Evolutionary conservation across 805 yeast genomes (phyloP), one percentile per base, ranked within the genome.

Genomic region (Wickerhamomyces pijperi): DNA sequence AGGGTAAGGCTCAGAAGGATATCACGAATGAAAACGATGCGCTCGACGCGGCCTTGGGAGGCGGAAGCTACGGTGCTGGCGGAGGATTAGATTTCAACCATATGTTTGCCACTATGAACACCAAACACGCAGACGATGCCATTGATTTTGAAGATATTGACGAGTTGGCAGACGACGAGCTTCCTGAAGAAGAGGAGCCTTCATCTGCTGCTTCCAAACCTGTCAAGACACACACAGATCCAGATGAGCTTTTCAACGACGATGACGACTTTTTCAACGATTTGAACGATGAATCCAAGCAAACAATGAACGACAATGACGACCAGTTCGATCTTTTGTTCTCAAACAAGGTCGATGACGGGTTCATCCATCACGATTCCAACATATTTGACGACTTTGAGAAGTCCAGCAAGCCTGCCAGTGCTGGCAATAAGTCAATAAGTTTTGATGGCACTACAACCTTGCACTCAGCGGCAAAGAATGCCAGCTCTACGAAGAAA

Each of bases 71-170:
- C 13, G 29, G 29, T 12, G 61, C 58, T 18, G 66, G 44, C 3
- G 43, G 19, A 9, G 17, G 47, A 3, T 42, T 50, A 12, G 51
- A 49, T 32, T 38, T 51, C 19, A 37, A 39, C 17, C 43, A 38
- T 5, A 25, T 53, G n/a, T 46, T 47, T 15, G 53, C 42, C 36
- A 37, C 29, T 19, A 46, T 48, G 53, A 43, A 48, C 20, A 72
- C 58, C 63, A 69, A 71, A 39, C 97, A 88, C 58, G 88, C 92
- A 1, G 95, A 76, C 6, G 90, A 88, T 57, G 98, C 98, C 9
- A 66, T 87, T 25, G 97, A 90, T 58, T 90, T 83, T 55, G 96
- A 85, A 53, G 95, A 85, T 55, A 94, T 84, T 51, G 97, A 88
- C 48, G 97, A 88, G 58, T 64, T 88, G 36, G 97, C 97, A 0